These are phyloP conservation scores for Lichtheimia ornata DNA, from an alignment of 371 early-diverging fungal genomes.

Conservation along the genomic window DNA sequence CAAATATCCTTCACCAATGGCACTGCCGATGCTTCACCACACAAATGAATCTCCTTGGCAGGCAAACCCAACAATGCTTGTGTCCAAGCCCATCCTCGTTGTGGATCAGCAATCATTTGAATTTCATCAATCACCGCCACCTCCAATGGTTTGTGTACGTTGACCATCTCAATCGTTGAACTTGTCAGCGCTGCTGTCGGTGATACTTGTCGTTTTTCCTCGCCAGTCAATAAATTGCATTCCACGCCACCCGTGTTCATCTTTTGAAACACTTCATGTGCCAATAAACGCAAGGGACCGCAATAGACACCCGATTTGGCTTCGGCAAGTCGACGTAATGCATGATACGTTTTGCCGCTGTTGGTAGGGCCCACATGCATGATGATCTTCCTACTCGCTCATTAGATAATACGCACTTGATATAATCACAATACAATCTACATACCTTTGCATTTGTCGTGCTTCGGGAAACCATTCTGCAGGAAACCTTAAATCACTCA, in stretches of 20 bases:
- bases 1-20: slow-evolving; percentile 78
- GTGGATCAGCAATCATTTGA: slow-evolving; percentile 88
- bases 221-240: slow-evolving; percentile 91
- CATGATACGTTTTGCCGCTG: slow-evolving; percentile 94
- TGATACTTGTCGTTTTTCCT: slow-evolving; percentile 72
- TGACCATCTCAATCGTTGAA: slow-evolving; percentile 93
- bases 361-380: slow-evolving; percentile 98
- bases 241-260: slow-evolving; percentile 75
- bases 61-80: slow-evolving; percentile 81
- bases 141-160: slow-evolving; percentile 57
- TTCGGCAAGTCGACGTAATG: slow-evolving; percentile 71
- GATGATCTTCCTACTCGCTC: slow-evolving; percentile 64
- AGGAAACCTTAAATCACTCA: slow-evolving; percentile 78
- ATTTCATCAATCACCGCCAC: slow-evolving; percentile 97
- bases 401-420: too few species aligned
- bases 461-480: slow-evolving; percentile 81
- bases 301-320: slow-evolving; percentile 82
- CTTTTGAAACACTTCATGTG: slow-evolving; percentile 89
- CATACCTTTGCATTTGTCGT: slow-evolving; percentile 68
- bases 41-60: slow-evolving; percentile 89
- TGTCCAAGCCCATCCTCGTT: slow-evolving; percentile 97
- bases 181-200: slow-evolving; percentile 54
- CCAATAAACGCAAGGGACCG: slow-evolving; percentile 91
- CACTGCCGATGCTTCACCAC: slow-evolving; percentile 91
- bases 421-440: background rate